Evolutionary conservation across 1,139 yeast species (phyloP).

Genomic region (Dujonia santamariae): DNA sequence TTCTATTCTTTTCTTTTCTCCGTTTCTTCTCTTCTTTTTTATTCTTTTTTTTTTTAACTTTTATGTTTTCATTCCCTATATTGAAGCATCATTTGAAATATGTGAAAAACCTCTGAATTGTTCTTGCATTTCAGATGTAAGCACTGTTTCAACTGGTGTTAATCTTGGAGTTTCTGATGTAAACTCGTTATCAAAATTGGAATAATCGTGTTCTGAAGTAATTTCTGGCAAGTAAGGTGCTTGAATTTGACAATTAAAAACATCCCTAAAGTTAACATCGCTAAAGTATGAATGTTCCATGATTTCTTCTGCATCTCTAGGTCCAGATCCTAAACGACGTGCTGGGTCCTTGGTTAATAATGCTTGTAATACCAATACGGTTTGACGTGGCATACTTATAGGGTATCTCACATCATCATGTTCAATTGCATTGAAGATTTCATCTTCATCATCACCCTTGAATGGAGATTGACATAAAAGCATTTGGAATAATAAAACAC

Average conservation of each 20-base stretch:
- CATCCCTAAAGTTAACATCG: constrained; percentile 87
- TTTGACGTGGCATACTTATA: constrained; percentile 95
- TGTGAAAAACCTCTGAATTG: constrained; percentile 96
- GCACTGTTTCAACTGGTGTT: constrained; percentile 88
- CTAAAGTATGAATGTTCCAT: constrained; percentile 94
- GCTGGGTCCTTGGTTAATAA: constrained; percentile 85
- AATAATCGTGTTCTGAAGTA: constrained; percentile 83
- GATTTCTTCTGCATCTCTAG: constrained; percentile 85
- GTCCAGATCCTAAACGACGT: constrained; percentile 80
- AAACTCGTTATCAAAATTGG: constrained; percentile 92
- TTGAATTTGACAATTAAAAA: constrained; percentile 65
- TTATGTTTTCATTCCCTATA: constrained; percentile 14
- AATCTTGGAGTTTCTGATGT: constrained; percentile 92
- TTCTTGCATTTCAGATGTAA: constrained; percentile 88
- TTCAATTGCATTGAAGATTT: constrained; percentile 94
- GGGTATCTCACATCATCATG: constrained; percentile 98
- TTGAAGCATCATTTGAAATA: constrained; percentile 65
- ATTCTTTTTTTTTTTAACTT: no score
- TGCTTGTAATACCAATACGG: constrained; percentile 90
- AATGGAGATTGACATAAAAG: constrained; percentile 94
- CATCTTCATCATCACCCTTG: constrained; percentile 98
- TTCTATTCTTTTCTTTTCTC: not conserved
- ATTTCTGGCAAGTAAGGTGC: constrained; percentile 87
- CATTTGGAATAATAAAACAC: constrained; percentile 95
- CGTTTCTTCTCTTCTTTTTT: not conserved